Evolutionary conservation across 2,329 filamentous ascomycete genomes (phyloP).

Genomic region (Alternaria arborescens): DNA sequence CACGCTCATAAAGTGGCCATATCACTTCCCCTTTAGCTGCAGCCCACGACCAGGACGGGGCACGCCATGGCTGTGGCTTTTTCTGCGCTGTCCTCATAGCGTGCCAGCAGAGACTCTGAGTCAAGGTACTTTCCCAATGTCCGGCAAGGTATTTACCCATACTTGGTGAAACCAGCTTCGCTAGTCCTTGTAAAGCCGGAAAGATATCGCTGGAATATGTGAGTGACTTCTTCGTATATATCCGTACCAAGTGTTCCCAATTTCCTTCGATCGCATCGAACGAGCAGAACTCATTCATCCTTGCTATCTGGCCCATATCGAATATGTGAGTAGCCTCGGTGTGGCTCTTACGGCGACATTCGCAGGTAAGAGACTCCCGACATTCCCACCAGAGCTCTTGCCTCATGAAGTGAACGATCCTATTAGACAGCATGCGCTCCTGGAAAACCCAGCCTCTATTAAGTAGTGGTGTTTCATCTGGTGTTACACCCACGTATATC

Average conservation of each 20-base stretch:
- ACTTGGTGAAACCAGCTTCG: constrained; percentile 1
- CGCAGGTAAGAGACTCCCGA: not conserved
- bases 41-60: constrained; percentile 20
- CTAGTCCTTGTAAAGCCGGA: constrained; percentile 15
- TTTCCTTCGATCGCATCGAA: not conserved
- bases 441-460: constrained; percentile 2
- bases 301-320: too few relatives aligned
- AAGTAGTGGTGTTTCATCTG: not conserved
- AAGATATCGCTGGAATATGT: constrained; percentile 10
- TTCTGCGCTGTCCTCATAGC: not conserved
- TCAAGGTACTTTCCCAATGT: constrained; percentile 8
- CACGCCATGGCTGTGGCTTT: constrained; percentile 3
- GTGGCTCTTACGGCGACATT: not conserved
- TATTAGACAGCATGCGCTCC: not conserved
- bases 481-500: too few relatives aligned
- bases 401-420: constrained; percentile 6
- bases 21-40: not conserved
- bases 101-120: constrained; percentile 4
- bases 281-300: too few relatives aligned
- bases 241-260: not conserved
- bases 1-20: not conserved
- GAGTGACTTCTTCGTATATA: constrained; percentile 7
- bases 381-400: constrained; percentile 1
- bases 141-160: constrained; percentile 17
- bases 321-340: too few relatives aligned